Base-by-base conservation (phyloP, 345 rosid genomes). In the Euphorbia pulcherrima region DNA sequence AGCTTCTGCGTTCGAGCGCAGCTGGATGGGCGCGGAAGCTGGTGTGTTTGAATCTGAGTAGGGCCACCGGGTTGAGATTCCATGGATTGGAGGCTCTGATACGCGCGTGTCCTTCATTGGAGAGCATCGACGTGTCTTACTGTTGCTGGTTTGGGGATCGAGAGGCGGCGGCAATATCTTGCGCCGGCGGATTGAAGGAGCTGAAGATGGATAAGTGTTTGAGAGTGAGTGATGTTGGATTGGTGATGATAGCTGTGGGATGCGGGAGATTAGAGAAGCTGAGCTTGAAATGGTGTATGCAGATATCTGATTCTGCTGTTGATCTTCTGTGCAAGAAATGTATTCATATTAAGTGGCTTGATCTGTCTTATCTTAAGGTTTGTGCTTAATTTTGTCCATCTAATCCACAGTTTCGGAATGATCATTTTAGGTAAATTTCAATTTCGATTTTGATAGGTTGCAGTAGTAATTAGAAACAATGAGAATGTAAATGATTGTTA, bases 221-320 rank as follows among this genome's bases (percentile, higher is more conserved):
- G 79, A 78, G 69, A 48, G 66, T 93, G 56, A 89, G 77, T 68
- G 98, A 93, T 77, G 92, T 93, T 68, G 98, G 98, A 71, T 70
- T 93, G 66, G 97, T 90, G 14, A 87, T 82, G 85, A 87, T 90
- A 48, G 97, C 85, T 18, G 76, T 90, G 18, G 83, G 89, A 27
- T 89, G 97, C 64, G 64, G 58, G 60, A 83, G 77, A 37, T 73
- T 93, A 68, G 90, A 86, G 75, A 87, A 73, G 76, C 61, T 90
- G 67, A 89, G 98, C 78, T 78, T 93, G 87, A 93, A 87, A 69
- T 93, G 98, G 98, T 93, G 98, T 68, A 75, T 90, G 90, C 90
- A 93, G 88, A 87, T 90, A 60, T 78, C 88, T 39, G 94, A 90
- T 80, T 68, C 90, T 14, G 94, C 92, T 48, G 74, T 93, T 59